Evolutionary conservation across 805 yeast genomes (phyloP).

Genomic region (Starmerella cellae): DNA sequence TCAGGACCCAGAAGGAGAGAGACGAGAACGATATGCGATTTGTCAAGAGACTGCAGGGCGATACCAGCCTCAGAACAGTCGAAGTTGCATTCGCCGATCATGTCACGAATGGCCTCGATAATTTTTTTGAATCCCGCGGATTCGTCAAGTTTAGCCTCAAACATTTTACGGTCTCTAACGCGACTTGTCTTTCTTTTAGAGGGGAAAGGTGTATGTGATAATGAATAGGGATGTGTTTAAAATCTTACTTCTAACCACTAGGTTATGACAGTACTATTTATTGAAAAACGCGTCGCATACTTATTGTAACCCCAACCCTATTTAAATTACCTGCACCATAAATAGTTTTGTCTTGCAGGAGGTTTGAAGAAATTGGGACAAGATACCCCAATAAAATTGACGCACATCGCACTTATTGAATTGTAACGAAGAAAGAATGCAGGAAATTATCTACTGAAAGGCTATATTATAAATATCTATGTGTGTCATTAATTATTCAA

Average conservation of each 20-base stretch:
- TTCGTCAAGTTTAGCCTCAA: conserved; percentile 93
- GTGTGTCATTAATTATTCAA: conserved; percentile 3
- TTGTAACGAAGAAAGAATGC: too few species aligned
- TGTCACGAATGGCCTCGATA: conserved; percentile 86
- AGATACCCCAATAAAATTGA: too few species aligned
- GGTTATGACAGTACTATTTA: not conserved
- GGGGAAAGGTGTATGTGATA: too few species aligned
- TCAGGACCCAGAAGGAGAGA: conserved; percentile 76
- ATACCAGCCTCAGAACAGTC: conserved; percentile 93
- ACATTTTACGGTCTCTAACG: conserved; percentile 52
- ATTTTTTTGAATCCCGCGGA: conserved; percentile 85
- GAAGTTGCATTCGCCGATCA: conserved; percentile 89
- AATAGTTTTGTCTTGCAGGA: too few species aligned
- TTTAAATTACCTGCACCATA: not conserved
- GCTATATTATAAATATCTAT: too few species aligned
- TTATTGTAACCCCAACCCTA: conserved; percentile 4
- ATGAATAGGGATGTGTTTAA: not conserved
- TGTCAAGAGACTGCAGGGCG: conserved; percentile 94
- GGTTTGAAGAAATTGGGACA: too few species aligned
- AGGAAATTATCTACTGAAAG: too few species aligned
- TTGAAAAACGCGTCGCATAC: conserved; percentile 3
- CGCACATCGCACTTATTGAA: too few species aligned
- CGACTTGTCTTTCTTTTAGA: not conserved
- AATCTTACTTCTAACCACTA: not conserved
- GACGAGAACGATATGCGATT: conserved; percentile 86